Conservation (phyloP, 2,329 filamentous ascomycete genomes). For the Aotearoamyces nothofagi region DNA sequence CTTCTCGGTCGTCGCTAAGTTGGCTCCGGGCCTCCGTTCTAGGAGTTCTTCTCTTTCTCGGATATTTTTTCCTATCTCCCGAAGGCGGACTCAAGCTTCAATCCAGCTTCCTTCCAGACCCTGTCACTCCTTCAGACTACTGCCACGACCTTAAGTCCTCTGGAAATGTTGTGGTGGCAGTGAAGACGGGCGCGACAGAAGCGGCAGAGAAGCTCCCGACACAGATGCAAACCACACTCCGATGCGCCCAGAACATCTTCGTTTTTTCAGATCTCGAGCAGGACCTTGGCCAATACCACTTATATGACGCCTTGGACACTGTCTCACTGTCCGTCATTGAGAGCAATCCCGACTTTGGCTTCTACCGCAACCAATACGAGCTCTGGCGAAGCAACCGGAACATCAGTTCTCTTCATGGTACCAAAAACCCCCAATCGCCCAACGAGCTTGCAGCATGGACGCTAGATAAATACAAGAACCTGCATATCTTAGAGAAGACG, state of each 20-base stretch:
- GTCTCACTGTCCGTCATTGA: constrained; percentile 27
- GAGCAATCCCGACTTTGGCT: constrained; percentile 33
- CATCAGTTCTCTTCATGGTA: constrained; percentile 20
- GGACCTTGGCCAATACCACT: constrained; percentile 26
- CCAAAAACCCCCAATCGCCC: constrained; percentile 11
- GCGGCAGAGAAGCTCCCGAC: constrained; percentile 34
- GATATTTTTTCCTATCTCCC: not conserved
- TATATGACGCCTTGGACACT: constrained; percentile 30
- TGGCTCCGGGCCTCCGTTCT: not conserved
- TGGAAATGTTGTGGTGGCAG: constrained; percentile 23
- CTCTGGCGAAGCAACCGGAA: constrained; percentile 30
- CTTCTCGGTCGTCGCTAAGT: not conserved
- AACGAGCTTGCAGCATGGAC: constrained; percentile 29
- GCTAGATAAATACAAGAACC: constrained; percentile 47
- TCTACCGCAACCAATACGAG: constrained; percentile 24
- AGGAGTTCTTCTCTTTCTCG: not conserved
- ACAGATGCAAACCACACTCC: constrained; percentile 35
- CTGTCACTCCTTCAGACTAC: not conserved
- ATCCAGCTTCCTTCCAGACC: not conserved
- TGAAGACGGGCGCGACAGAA: constrained; percentile 43
- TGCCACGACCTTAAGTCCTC: not conserved
- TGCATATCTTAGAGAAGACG: constrained; percentile 40
- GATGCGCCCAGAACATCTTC: constrained; percentile 32
- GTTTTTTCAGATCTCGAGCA: constrained; percentile 43
- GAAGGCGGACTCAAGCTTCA: not conserved